Percentiles rank a stretch among this genome's conserved stretches.
Evolutionary conservation across 2,329 filamentous ascomycete genomes (phyloP).

Genomic region (Tolypocladium guangdongense): DNA sequence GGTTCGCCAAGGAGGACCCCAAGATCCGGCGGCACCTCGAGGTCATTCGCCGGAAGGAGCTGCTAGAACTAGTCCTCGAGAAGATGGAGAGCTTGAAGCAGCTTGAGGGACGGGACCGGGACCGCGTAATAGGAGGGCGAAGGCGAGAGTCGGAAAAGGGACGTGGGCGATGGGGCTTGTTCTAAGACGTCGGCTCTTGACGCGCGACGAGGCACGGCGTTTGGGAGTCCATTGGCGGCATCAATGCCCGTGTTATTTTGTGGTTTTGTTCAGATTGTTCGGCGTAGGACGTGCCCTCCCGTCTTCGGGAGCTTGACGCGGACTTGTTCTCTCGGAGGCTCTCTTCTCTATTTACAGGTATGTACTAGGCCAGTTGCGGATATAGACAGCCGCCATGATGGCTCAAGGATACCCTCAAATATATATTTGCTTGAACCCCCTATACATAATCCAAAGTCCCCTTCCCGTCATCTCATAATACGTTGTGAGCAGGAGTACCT

Average conservation of each 20-base stretch:
- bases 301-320: not conserved
- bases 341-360: slow-evolving; percentile 2
- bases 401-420: not conserved
- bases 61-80: slow-evolving; percentile 82
- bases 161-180: slow-evolving; percentile 38
- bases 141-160: slow-evolving; percentile 25
- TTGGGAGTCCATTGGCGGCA: not conserved
- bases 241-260: not conserved
- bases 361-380: not conserved
- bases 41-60: slow-evolving; percentile 81
- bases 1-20: slow-evolving; percentile 85
- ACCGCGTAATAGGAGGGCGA: slow-evolving; percentile 21
- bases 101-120: slow-evolving; percentile 64
- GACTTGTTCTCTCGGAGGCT: not conserved
- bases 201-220: not conserved
- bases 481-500: not conserved
- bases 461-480: not conserved
- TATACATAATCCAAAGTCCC: not conserved
- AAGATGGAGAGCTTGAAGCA: slow-evolving; percentile 91
- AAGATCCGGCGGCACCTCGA: slow-evolving; percentile 85
- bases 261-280: not conserved
- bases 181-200: slow-evolving; percentile 20
- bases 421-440: not conserved
- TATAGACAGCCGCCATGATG: not conserved
- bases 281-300: not conserved